Base-by-base conservation (phyloP, 2,329 filamentous ascomycete species). In the Alternaria sp. region DNA sequence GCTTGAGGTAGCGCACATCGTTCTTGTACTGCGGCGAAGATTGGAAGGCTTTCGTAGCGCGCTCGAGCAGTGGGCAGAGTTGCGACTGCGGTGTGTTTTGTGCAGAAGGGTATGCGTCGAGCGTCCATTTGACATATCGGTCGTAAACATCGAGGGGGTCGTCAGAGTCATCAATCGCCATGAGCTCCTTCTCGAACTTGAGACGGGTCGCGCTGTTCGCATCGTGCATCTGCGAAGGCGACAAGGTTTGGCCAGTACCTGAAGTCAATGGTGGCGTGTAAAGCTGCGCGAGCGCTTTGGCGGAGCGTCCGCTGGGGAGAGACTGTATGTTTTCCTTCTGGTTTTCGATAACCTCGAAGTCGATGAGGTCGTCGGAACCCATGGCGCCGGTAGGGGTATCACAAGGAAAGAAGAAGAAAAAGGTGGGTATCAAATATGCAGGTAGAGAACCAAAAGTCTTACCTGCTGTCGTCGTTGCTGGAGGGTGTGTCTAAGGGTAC, bases 311-410 rank as follows among this genome's bases (percentile, higher is more conserved):
- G 62, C 92, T 90, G 14, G 94, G 93, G 11, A 99, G 85, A 23
- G 93, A 89, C 78, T 97, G 93, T 56, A 99, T 97, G 79, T 99
- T 99, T 81, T 99, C 95, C 80, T 99, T 99, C 71, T 97, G 93
- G 45, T 86, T 87, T 80, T 99, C 95, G 79, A 99, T 97, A 63
- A 97, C 86, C 71, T 96, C 91, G 81, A 99, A 98, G 80, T 82
- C 79, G 69, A 83, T 81, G 24, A 83, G 74, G 67, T 83, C 81
- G 58, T 80, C 78, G 54, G 79, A 80, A 58, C 76, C 77, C 79
- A 81, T 81, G 63, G 70, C 65, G 70, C 60, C 51, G 44, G 58
- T 59, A 52, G 62, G 67, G 70, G 70, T 71, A 72, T 72, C 66
- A 72, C 63, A 65, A 69, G 54, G 28, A 51, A 64, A 63, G 58